A percentile compares a stretch with the other conserved stretches of the same genome.
These are phyloP conservation scores for Albifimbria verrucaria DNA, from an alignment of 2,329 filamentous ascomycete genomes.

Conservation along the genomic window DNA sequence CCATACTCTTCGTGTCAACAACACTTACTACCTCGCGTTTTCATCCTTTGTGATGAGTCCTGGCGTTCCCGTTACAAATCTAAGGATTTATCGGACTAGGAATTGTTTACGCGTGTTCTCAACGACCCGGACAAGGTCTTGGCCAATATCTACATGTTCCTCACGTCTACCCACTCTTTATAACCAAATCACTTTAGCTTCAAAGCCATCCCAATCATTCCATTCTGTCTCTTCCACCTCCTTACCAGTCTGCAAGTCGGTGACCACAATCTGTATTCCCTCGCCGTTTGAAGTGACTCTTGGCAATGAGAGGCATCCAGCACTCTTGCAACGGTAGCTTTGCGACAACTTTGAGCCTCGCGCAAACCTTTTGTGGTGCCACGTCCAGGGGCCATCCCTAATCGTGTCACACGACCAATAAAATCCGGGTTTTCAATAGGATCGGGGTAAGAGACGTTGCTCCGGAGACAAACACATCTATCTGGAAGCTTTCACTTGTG, in stretches of 20 bases:
- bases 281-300: neutral
- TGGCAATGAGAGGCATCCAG: neutral
- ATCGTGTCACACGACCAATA: slow-evolving; percentile 5
- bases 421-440: slow-evolving; percentile 4
- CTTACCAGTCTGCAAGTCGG: neutral
- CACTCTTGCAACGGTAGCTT: neutral
- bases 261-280: neutral
- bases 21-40: no score
- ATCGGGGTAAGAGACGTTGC: neutral
- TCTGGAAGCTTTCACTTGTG: slow-evolving; percentile 5
- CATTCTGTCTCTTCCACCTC: neutral
- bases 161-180: no score
- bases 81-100: no score
- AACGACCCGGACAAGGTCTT: no score
- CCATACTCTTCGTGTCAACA: no score
- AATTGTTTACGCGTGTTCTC: no score
- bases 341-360: neutral
- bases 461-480: slow-evolving; percentile 5
- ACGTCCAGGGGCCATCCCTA: slow-evolving; percentile 5
- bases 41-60: no score
- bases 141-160: no score
- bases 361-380: neutral
- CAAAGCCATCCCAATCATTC: neutral
- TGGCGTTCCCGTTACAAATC: no score
- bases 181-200: neutral